These are phyloP conservation scores for Podila horticola DNA, from an alignment of 192 early-diverging fungal species.

Conservation along the genomic window DNA sequence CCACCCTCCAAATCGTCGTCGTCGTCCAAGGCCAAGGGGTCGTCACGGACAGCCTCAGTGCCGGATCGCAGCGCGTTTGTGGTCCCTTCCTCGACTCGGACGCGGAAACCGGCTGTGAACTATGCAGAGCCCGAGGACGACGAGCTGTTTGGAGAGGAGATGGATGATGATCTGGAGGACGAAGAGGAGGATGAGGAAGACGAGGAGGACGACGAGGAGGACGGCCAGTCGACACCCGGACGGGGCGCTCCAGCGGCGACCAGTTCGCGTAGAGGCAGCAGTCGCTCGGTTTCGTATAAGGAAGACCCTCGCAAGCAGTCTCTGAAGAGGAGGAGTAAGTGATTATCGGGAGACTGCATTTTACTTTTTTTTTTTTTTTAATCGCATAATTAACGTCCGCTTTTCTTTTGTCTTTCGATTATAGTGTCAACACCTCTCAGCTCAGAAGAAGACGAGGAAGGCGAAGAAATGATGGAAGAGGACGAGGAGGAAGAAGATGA, in stretches of 20 bases:
- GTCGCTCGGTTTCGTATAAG: neutral
- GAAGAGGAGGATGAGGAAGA: slow-evolving; percentile 20
- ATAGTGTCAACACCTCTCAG: slow-evolving; percentile 35
- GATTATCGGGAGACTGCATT: neutral
- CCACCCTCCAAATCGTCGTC: neutral
- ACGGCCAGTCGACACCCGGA: neutral
- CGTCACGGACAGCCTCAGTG: neutral
- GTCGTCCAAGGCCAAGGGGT: neutral
- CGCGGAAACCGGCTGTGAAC: slow-evolving; percentile 43
- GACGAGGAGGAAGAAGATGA: slow-evolving; percentile 33
- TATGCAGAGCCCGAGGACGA: slow-evolving; percentile 51
- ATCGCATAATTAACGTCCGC: too few relatives aligned
- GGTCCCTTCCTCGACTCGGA: slow-evolving; percentile 26
- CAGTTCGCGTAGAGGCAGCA: neutral
- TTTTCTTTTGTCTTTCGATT: neutral
- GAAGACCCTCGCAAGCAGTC: slow-evolving; percentile 3
- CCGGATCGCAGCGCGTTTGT: slow-evolving; percentile 18
- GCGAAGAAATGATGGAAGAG: slow-evolving; percentile 15
- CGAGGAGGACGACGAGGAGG: slow-evolving; percentile 26
- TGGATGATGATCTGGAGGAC: slow-evolving; percentile 9
- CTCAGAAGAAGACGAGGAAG: slow-evolving; percentile 30
- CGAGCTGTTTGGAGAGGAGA: slow-evolving; percentile 17
- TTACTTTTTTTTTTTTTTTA: neutral
- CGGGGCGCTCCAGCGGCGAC: neutral
- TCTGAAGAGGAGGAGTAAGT: slow-evolving; percentile 25